Conservation (phyloP, 331 rosid species). For the Dryas integrifolia region DNA sequence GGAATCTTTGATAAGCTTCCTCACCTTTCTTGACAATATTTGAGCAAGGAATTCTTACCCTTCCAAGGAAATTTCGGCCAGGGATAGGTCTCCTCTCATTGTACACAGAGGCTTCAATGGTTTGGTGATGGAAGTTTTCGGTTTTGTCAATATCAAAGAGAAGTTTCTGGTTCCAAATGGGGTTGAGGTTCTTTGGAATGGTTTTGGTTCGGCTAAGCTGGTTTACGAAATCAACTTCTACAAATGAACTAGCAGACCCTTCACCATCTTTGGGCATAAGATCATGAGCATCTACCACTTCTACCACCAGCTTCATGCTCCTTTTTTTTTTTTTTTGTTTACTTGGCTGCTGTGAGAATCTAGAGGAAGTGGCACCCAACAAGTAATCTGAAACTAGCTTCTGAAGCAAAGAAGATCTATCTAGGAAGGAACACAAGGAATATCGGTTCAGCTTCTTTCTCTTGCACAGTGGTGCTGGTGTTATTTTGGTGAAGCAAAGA, state of each 20-base stretch:
- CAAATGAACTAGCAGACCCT: conserved; percentile 62
- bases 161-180: conserved; percentile 60
- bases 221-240: conserved; percentile 58
- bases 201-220: conserved; percentile 52
- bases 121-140: conserved; percentile 36
- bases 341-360: conserved; percentile 36
- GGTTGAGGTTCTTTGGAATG: conserved; percentile 57
- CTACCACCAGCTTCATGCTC: conserved; percentile 60
- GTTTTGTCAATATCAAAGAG: conserved; percentile 41
- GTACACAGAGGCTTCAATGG: conserved; percentile 47
- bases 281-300: conserved; percentile 61
- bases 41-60: conserved; percentile 64
- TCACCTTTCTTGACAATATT: conserved; percentile 57
- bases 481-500: conserved; percentile 53
- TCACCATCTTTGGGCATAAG: conserved; percentile 70
- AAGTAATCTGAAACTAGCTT: conserved; percentile 51
- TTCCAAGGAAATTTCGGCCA: conserved; percentile 50
- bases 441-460: conserved; percentile 23
- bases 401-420: conserved; percentile 47
- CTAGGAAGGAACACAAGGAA: conserved; percentile 30
- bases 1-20: conserved; percentile 59
- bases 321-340: conserved; percentile 25
- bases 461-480: conserved; percentile 22
- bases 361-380: conserved; percentile 34
- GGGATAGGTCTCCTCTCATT: conserved; percentile 45